phyloP scores from a whole-genome alignment of 306 rosid species.

The Corylus americana region DNA sequence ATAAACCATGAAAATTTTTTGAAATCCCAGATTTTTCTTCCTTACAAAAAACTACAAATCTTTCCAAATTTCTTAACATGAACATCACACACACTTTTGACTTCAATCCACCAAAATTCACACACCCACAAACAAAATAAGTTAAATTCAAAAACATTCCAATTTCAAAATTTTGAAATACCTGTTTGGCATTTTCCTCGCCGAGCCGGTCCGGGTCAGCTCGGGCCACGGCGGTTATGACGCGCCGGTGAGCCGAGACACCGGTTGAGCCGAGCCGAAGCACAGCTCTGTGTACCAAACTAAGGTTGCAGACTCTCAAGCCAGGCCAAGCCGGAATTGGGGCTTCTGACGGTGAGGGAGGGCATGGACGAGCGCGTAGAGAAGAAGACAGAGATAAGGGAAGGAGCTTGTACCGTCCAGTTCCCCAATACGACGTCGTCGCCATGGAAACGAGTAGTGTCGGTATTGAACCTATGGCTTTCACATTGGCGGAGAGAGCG shows the following conservation, averaged over 20 bases:
- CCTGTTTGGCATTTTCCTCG: slow-evolving; percentile 42
- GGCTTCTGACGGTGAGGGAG: slow-evolving; percentile 17
- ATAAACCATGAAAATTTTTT: background rate
- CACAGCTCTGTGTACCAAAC: slow-evolving; percentile 9
- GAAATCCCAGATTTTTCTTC: background rate
- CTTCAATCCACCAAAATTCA: background rate
- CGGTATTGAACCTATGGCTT: background rate
- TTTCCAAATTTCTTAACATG: background rate
- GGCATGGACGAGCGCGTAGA: slow-evolving; percentile 25
- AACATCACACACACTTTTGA: background rate
- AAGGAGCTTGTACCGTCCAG: slow-evolving; percentile 25
- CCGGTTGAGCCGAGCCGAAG: slow-evolving; percentile 11
- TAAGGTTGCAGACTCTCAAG: slow-evolving; percentile 4
- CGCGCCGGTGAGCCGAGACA: slow-evolving; percentile 19
- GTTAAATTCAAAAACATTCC: background rate
- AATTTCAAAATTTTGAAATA: slow-evolving; percentile 11
- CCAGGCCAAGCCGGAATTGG: slow-evolving; percentile 8
- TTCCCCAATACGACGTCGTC: slow-evolving; percentile 21
- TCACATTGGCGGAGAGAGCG: background rate
- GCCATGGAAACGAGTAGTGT: slow-evolving; percentile 30
- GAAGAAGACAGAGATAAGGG: slow-evolving; percentile 30
- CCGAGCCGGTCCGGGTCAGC: slow-evolving; percentile 36
- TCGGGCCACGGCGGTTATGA: slow-evolving; percentile 37
- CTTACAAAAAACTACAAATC: background rate
- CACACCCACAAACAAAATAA: no score